phyloP scores from a whole-genome alignment of 768 basidiomycete genomes.

The Mrakia gelida region DNA sequence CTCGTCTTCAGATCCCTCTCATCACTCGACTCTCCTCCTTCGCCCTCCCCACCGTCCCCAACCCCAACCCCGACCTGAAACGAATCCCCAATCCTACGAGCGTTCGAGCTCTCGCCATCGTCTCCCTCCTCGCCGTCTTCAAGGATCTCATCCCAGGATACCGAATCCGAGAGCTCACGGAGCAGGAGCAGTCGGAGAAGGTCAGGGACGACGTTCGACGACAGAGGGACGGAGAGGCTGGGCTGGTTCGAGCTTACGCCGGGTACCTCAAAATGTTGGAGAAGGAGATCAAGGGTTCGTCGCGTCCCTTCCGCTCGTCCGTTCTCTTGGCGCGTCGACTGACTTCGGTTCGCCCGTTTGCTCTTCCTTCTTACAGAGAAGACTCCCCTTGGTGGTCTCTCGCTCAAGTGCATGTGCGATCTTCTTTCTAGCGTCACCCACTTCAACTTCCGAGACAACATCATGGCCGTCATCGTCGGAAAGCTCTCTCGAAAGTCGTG shows the following conservation, averaged over 20 bases:
- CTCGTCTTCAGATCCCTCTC: slow-evolving; percentile 64
- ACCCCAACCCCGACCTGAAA: slow-evolving; percentile 53
- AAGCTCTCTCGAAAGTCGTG: slow-evolving; percentile 78
- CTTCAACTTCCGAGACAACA: slow-evolving; percentile 93
- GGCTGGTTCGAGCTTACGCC: slow-evolving; percentile 82
- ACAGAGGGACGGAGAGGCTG: slow-evolving; percentile 93
- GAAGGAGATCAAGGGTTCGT: slow-evolving; percentile 74
- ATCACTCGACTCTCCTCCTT: slow-evolving; percentile 85
- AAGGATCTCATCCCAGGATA: slow-evolving; percentile 80
- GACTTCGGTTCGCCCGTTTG: too few relatives aligned
- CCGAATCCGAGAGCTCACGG: slow-evolving; percentile 75
- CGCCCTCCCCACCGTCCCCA: slow-evolving; percentile 68
- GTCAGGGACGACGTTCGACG: slow-evolving; percentile 87
- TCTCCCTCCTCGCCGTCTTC: slow-evolving; percentile 89
- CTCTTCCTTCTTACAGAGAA: slow-evolving; percentile 35
- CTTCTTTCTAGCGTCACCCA: slow-evolving; percentile 77
- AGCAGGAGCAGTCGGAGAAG: slow-evolving; percentile 84
- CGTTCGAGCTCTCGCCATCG: slow-evolving; percentile 79
- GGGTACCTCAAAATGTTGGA: slow-evolving; percentile 80
- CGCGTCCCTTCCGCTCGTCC: background rate
- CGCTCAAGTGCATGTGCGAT: slow-evolving; percentile 81
- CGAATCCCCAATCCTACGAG: slow-evolving; percentile 66
- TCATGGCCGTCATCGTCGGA: slow-evolving; percentile 81
- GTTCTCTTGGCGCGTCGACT: background rate
- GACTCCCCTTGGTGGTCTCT: slow-evolving; percentile 52